Conservation (phyloP, 202 grass and related monocot genomes). For the Saccharum hybrid region DNA sequence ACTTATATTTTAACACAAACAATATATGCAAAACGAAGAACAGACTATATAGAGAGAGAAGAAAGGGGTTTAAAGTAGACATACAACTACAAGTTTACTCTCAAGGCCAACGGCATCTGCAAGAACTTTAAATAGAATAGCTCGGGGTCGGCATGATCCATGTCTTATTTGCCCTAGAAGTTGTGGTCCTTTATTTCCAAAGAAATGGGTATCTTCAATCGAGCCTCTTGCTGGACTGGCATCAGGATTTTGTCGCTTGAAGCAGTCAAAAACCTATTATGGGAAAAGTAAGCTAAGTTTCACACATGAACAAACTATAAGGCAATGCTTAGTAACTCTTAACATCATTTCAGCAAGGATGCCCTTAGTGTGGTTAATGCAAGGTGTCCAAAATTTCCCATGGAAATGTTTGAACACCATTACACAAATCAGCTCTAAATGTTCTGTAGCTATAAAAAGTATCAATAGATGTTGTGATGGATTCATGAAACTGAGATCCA, state of each 20-base stretch:
- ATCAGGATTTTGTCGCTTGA: slow-evolving; percentile 89
- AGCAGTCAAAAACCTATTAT: slow-evolving; percentile 98
- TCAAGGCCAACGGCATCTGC: slow-evolving; percentile 94
- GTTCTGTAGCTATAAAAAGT: slow-evolving; percentile 1
- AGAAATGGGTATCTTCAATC: slow-evolving; percentile 72
- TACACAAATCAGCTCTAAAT: slow-evolving; percentile 29
- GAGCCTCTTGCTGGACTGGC: slow-evolving; percentile 70
- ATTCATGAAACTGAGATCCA: slow-evolving; percentile 19
- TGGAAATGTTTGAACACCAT: slow-evolving; percentile 35
- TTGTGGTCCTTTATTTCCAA: slow-evolving; percentile 82
- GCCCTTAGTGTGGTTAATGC: not conserved
- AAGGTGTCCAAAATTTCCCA: slow-evolving; percentile 16
- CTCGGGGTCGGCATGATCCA: slow-evolving; percentile 92
- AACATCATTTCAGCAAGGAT: slow-evolving; percentile 36
- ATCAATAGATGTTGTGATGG: slow-evolving; percentile 10
- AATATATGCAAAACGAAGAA: slow-evolving; percentile 35
- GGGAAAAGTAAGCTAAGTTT: slow-evolving; percentile 42
- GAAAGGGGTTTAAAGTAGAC: slow-evolving; percentile 30
- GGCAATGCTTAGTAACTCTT: slow-evolving; percentile 15
- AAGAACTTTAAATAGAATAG: slow-evolving; percentile 99
- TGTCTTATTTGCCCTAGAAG: slow-evolving; percentile 96
- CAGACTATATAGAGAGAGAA: slow-evolving; percentile 27
- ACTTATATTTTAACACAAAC: slow-evolving; percentile 26
- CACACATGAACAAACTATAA: slow-evolving; percentile 26
- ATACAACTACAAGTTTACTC: slow-evolving; percentile 99